phyloP scores from a whole-genome alignment of 331 rosid genomes.

The Quercus tomentella region DNA sequence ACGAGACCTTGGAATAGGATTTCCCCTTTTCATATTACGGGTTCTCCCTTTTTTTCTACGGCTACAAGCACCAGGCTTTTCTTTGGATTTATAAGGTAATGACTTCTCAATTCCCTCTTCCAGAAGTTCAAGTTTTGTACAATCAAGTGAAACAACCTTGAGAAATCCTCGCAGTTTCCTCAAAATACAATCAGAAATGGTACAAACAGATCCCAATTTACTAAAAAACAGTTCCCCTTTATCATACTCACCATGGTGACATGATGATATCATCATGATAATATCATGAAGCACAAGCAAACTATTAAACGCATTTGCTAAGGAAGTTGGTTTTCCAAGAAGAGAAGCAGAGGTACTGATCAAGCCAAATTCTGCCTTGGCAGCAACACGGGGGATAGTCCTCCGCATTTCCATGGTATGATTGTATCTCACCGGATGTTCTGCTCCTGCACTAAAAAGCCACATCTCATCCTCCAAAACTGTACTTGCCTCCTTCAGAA shows the following conservation, averaged over 20 bases:
- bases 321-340: constrained; percentile 57
- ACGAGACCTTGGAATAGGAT: constrained; percentile 36
- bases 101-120: constrained; percentile 52
- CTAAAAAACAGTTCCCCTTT: constrained; percentile 68
- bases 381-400: constrained; percentile 30
- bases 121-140: constrained; percentile 82
- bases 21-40: constrained; percentile 54
- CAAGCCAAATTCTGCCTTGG: constrained; percentile 58
- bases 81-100: constrained; percentile 65
- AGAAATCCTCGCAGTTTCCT: constrained; percentile 86
- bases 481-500: constrained; percentile 55
- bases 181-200: constrained; percentile 76
- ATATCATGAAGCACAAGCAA: constrained; percentile 76
- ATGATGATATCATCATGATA: constrained; percentile 41
- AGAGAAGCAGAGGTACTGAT: constrained; percentile 42
- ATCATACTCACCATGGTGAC: constrained; percentile 49
- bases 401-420: constrained; percentile 31
- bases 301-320: constrained; percentile 50
- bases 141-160: constrained; percentile 88
- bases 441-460: constrained; percentile 54
- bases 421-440: constrained; percentile 39
- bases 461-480: constrained; percentile 59
- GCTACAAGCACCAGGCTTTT: constrained; percentile 52
- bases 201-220: constrained; percentile 72
- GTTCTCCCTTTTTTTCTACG: constrained; percentile 73